phyloP scores from a whole-genome alignment of 768 basidiomycete genomes.

The Lentinula lateritia region DNA sequence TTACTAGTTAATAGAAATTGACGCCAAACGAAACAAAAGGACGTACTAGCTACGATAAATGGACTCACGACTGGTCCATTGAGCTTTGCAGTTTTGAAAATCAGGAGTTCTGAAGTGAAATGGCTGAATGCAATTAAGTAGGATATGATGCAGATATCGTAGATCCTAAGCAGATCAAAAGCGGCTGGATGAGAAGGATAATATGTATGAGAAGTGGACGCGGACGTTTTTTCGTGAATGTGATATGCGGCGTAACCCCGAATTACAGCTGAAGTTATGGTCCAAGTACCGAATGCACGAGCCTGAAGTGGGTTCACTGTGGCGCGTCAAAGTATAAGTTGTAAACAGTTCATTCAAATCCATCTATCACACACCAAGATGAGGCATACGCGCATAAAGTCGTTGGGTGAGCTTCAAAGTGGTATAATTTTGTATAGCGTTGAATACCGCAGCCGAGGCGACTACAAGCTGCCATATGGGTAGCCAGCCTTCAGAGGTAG shows the following conservation, averaged over 20 bases:
- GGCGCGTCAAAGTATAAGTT: too few species aligned
- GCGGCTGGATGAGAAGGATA: constrained; percentile 5
- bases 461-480: constrained; percentile 88
- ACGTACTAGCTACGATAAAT: constrained; percentile 81
- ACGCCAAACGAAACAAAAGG: background rate
- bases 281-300: constrained; percentile 90
- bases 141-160: constrained; percentile 82
- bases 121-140: constrained; percentile 90
- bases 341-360: too few species aligned
- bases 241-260: constrained; percentile 88
- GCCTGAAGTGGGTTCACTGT: constrained; percentile 84
- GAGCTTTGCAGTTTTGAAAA: constrained; percentile 72
- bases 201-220: constrained; percentile 18
- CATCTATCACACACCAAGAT: background rate
- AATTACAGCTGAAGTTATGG: constrained; percentile 76
- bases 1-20: constrained; percentile 11
- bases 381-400: constrained; percentile 55
- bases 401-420: constrained; percentile 73
- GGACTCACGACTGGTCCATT: constrained; percentile 61
- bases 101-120: constrained; percentile 79
- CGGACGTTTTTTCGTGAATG: constrained; percentile 72
- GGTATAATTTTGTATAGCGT: constrained; percentile 76
- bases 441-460: constrained; percentile 74
- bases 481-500: constrained; percentile 62
- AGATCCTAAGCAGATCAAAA: constrained; percentile 52